These are phyloP conservation scores for Alternaria conjuncta DNA, from an alignment of 2,329 filamentous ascomycete species.

Conservation along the genomic window DNA sequence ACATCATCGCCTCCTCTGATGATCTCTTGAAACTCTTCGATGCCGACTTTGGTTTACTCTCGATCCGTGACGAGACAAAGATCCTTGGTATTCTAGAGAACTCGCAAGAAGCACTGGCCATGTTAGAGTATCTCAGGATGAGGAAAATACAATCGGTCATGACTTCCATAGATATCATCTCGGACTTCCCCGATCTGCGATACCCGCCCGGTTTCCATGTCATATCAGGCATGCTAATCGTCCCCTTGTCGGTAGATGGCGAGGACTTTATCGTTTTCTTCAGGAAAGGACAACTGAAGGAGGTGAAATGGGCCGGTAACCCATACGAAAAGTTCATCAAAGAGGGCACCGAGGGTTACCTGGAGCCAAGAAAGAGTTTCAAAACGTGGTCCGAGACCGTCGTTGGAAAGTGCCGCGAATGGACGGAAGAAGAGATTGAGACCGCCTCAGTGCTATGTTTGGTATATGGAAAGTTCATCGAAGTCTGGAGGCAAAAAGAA, in stretches of 20 bases:
- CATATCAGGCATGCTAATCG: constrained; percentile 80
- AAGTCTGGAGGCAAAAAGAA: constrained; percentile 92
- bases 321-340: constrained; percentile 80
- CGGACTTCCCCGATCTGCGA: constrained; percentile 80
- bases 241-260: constrained; percentile 77
- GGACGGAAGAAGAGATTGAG: constrained; percentile 88
- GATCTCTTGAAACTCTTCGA: constrained; percentile 84
- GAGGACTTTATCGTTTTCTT: constrained; percentile 91
- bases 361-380: constrained; percentile 82
- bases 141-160: constrained; percentile 76
- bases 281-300: constrained; percentile 74
- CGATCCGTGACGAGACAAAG: constrained; percentile 87
- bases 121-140: constrained; percentile 84
- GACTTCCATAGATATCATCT: constrained; percentile 75
- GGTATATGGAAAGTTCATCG: constrained; percentile 89
- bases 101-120: constrained; percentile 80
- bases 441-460: constrained; percentile 86
- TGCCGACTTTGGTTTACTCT: constrained; percentile 84
- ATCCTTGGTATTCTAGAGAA: constrained; percentile 77
- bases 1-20: constrained; percentile 88
- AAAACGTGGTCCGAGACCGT: constrained; percentile 82
- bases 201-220: constrained; percentile 80
- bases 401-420: constrained; percentile 81
- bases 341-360: constrained; percentile 73
- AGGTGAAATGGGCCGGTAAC: constrained; percentile 86